These are phyloP conservation scores for Botryotinia calthae DNA, from an alignment of 2,329 filamentous ascomycete species.

Conservation along the genomic window DNA sequence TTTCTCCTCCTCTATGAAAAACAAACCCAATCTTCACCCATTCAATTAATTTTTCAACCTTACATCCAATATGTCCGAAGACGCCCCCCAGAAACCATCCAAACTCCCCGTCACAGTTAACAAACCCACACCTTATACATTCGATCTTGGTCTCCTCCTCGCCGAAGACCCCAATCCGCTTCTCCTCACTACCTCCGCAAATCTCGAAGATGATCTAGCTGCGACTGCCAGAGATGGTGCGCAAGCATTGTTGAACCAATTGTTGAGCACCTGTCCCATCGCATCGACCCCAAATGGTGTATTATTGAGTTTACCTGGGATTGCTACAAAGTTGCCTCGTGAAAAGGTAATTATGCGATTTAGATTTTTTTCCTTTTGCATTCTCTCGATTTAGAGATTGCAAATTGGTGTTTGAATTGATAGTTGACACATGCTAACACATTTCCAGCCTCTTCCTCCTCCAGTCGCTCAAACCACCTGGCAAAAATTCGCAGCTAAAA, in stretches of 20 bases:
- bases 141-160: conserved; percentile 85
- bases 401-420: background rate
- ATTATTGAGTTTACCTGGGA: conserved; percentile 71
- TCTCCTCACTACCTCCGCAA: conserved; percentile 47
- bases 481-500: conserved; percentile 94
- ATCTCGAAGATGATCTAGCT: conserved; percentile 67
- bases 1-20: conserved; percentile 8
- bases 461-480: conserved; percentile 86
- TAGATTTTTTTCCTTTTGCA: conserved; percentile 8
- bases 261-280: conserved; percentile 84
- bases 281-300: conserved; percentile 67
- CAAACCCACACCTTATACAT: conserved; percentile 87
- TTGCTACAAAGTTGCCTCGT: conserved; percentile 71
- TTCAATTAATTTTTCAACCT: conserved; percentile 14
- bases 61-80: conserved; percentile 16
- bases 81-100: conserved; percentile 24
- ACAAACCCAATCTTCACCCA: conserved; percentile 13
- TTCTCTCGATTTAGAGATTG: background rate
- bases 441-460: conserved; percentile 65
- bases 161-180: conserved; percentile 85
- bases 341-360: conserved; percentile 60
- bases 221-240: conserved; percentile 81
- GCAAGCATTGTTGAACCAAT: conserved; percentile 89
- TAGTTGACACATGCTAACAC: conserved; percentile 10
- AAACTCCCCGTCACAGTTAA: conserved; percentile 62